These are phyloP conservation scores for Suillus lakei DNA, from an alignment of 768 basidiomycete species.

Conservation along the genomic window DNA sequence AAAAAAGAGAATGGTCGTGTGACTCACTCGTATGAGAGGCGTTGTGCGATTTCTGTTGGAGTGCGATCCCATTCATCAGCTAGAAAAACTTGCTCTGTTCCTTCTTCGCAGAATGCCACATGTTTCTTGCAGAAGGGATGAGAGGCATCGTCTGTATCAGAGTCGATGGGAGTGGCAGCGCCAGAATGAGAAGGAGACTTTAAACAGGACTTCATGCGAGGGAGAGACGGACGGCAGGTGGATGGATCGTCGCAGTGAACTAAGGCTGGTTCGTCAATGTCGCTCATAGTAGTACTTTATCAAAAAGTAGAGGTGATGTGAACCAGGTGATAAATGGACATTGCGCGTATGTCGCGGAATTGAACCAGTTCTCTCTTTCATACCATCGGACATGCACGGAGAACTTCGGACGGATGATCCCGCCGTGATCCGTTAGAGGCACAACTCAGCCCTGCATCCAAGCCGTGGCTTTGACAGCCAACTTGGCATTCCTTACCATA, in stretches of 20 bases:
- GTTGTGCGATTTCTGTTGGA: constrained; percentile 65
- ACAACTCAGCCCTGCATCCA: too few species aligned
- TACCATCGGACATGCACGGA: neutral
- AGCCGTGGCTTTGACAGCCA: too few species aligned
- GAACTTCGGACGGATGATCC: neutral
- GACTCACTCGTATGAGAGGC: constrained; percentile 71
- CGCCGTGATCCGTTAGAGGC: neutral
- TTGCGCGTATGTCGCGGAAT: neutral
- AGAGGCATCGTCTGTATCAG: neutral
- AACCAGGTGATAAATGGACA: neutral
- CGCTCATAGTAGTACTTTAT: neutral
- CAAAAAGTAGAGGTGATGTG: neutral
- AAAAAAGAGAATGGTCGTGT: constrained; percentile 3
- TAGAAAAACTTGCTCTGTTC: constrained; percentile 59
- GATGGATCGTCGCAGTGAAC: constrained; percentile 12
- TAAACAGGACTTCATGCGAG: constrained; percentile 21
- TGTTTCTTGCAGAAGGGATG: constrained; percentile 43
- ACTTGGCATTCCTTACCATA: too few species aligned
- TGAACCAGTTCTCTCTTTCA: neutral
- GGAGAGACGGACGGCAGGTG: constrained; percentile 15
- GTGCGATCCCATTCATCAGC: constrained; percentile 86
- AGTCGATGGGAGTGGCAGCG: constrained; percentile 2
- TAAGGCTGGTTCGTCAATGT: neutral
- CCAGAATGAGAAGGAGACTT: constrained; percentile 22
- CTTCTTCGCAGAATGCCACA: constrained; percentile 63